Evolutionary conservation across 164 flowering plant genomes (phyloP).

Genomic region (Magnolia changhungtana): DNA sequence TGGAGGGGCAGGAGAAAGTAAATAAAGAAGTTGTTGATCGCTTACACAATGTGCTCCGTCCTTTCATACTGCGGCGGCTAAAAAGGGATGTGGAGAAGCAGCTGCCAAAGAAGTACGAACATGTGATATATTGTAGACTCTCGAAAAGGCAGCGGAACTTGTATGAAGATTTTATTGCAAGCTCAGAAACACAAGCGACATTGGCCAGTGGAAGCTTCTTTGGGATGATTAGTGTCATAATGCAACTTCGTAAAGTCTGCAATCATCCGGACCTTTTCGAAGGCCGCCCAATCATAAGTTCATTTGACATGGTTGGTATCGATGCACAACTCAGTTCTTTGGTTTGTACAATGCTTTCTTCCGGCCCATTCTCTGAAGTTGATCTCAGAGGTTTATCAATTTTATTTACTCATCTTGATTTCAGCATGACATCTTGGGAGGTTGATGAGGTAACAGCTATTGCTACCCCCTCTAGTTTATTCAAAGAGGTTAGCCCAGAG

Average conservation of each 20-base stretch:
- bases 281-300: slow-evolving; percentile 97
- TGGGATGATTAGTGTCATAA: slow-evolving; percentile 96
- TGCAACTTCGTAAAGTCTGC: slow-evolving; percentile 99
- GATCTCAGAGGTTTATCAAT: slow-evolving; percentile 66
- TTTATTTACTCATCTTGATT: slow-evolving; percentile 80
- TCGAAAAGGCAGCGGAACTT: slow-evolving; percentile 95
- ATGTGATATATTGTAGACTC: slow-evolving; percentile 88
- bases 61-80: slow-evolving; percentile 86
- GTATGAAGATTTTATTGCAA: slow-evolving; percentile 98
- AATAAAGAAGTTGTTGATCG: slow-evolving; percentile 99
- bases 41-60: slow-evolving; percentile 95
- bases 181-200: slow-evolving; percentile 97
- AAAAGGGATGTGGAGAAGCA: slow-evolving; percentile 99
- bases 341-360: slow-evolving; percentile 54
- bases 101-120: slow-evolving; percentile 89
- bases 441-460: slow-evolving; percentile 65
- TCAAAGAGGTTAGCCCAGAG: slow-evolving; percentile 42
- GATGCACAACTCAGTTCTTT: slow-evolving; percentile 69
- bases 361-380: slow-evolving; percentile 51
- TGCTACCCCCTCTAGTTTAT: slow-evolving; percentile 55
- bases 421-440: slow-evolving; percentile 91
- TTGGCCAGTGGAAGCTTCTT: slow-evolving; percentile 85
- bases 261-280: slow-evolving; percentile 99
- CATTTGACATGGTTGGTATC: slow-evolving; percentile 88
- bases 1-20: slow-evolving; percentile 93